Base-by-base conservation (phyloP, 257 asterid genomes). In the Plectranthus barbatus region DNA sequence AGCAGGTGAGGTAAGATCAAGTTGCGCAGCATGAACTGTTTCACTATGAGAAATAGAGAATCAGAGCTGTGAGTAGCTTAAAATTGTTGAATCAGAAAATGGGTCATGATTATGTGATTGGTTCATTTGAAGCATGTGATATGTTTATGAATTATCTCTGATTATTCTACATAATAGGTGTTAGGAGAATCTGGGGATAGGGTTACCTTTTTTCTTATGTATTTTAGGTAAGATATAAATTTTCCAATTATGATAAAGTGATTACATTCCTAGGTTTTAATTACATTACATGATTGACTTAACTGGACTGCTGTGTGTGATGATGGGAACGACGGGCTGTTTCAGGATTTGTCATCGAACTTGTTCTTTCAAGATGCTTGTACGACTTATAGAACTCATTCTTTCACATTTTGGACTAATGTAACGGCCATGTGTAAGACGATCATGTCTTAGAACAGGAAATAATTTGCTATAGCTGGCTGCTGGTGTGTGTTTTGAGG, bases 21-120 rank as follows among this genome's bases (percentile, higher is more conserved):
- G 34, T 37, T 29, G 9, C 15, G 26, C 62, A 29, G 72, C 68
- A 63, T 56, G 75, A 63, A 34, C 63, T 57, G 50, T 14, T 56
- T 33, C 18, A 56, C 62, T 50, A 17, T 42, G 6, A 66, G 41
- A 26, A 5, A 26, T 26, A 26, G 2, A 26, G 2, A 5, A 26
- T 26, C 5, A 26, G n/a, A n/a, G n/a, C n/a, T n/a, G n/a, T n/a
- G n/a, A n/a, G n/a, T 54, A 37, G 48, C 53, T 39, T 42, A 49
- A 59, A 9, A 42, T 15, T 33, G 64, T 60, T 24, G 24, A 59
- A 58, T 50, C 51, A 19, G 56, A 39, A 59, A 41, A 52, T 50
- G 19, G 62, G 39, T 62, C 40, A 44, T 65, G 60, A 2, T 44
- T 42, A 17, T 31, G 21, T 65, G 57, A 48, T 29, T n/a, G n/a